Evolutionary conservation across 1,139 yeast genomes (phyloP).

Genomic region (Candida tropicalis): DNA sequence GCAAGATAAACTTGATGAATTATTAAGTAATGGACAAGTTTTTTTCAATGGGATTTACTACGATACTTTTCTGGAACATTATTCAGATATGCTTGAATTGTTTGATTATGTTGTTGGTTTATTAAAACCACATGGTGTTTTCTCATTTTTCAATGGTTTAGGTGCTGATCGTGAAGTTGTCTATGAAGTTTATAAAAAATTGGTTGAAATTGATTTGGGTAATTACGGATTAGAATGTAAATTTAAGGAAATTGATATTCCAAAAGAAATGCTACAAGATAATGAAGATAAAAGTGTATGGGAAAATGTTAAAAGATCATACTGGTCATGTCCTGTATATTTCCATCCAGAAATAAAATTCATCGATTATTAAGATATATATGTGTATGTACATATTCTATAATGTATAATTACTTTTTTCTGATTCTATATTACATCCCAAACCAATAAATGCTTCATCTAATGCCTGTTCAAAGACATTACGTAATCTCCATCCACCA

Average conservation of each 20-base stretch:
- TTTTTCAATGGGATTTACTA: conserved; percentile 90
- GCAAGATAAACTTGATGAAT: conserved; percentile 76
- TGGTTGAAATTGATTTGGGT: conserved; percentile 76
- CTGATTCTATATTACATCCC: conserved; percentile 75
- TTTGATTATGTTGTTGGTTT: conserved; percentile 83
- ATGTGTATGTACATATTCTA: neutral
- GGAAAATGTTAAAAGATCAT: conserved; percentile 70
- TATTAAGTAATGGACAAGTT: conserved; percentile 62
- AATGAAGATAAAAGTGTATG: conserved; percentile 49
- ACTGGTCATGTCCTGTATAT: conserved; percentile 73
- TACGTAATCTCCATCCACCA: conserved; percentile 77
- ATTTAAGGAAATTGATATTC: conserved; percentile 51
- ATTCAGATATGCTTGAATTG: conserved; percentile 79
- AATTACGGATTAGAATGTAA: conserved; percentile 74
- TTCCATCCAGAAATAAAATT: conserved; percentile 66
- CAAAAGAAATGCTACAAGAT: conserved; percentile 31
- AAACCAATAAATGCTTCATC: conserved; percentile 90
- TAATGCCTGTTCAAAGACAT: conserved; percentile 73
- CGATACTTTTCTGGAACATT: conserved; percentile 91
- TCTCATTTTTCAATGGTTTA: conserved; percentile 90
- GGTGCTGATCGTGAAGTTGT: conserved; percentile 94
- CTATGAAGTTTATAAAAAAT: conserved; percentile 84
- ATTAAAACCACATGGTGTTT: conserved; percentile 76
- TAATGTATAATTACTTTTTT: conserved; percentile 37
- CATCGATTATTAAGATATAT: conserved; percentile 31